Base-by-base conservation (phyloP, 495 filamentous ascomycete genomes). In the Staphylotrichum longicolle region DNA sequence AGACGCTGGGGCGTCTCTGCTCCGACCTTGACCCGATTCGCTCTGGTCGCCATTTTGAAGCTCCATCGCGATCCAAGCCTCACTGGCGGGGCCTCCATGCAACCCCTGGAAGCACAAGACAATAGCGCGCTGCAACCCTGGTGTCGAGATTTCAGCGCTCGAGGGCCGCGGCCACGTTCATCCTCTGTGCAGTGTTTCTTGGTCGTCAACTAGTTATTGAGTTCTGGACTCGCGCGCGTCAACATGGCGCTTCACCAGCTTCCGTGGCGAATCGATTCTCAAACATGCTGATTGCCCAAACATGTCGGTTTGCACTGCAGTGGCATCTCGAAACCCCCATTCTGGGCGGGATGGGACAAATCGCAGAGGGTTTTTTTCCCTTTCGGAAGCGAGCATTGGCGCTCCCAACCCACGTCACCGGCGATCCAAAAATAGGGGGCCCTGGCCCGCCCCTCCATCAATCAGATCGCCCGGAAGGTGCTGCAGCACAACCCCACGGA, bases 371-470 rank as follows among this genome's bases (percentile, higher is more conserved):
- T 27, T 27, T 27, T 27, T 27, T 27, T 27, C 20, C 20, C 20
- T 27, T 27, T 27, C 20, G 14, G 53, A 60, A 53, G 53, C 57
- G 57, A 60, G 57, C 12, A 45, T 52, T 60, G 49, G 57, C 57
- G 45, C 39, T 32, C 37, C 7, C 46, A 59, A 51, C 37, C 39
- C 57, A 37, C 57, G 40, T 53, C 57, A 41, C 39, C 1, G 39
- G 4, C 15, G 45, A 53, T n/a, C 57, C 57, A 53, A 60, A 60
- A 60, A 59, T 60, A 60, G 34, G 34, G 14, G 9, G 11, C 3
- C 15, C 20, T 27, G 20, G 15, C 27, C 37, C 4, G 37, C 57
- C 33, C n/a, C 8, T 48, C 47, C 37, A 32, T 27, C 33, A 48
- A 14, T 30, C 34, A 32, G 56, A 49, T 50, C 56, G 45, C 42